These are phyloP conservation scores for Chytriomyces sp. DNA, from an alignment of 192 early-diverging fungal genomes.

Conservation along the genomic window DNA sequence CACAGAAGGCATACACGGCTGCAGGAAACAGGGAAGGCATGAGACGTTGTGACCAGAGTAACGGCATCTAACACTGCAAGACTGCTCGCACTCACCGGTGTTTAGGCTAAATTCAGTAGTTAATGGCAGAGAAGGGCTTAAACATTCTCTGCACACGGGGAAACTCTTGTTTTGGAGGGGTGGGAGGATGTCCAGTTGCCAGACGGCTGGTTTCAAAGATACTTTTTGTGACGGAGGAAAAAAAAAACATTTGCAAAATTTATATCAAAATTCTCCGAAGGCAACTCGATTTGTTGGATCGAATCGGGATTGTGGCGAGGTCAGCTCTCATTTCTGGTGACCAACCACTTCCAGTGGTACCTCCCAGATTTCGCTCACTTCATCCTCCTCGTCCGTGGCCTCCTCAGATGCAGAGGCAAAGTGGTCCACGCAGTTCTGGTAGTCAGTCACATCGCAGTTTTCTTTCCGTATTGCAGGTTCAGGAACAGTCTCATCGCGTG, in stretches of 20 bases:
- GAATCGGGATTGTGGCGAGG: no score
- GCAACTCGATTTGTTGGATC: no score
- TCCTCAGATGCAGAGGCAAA: background rate
- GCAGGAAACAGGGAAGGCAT: background rate
- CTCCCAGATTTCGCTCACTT: background rate
- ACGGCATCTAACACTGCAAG: background rate
- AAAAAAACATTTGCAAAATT: background rate
- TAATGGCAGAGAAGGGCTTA: conserved; percentile 13
- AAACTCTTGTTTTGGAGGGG: background rate
- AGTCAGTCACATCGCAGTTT: background rate
- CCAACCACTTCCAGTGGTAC: background rate
- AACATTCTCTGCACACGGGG: conserved; percentile 17
- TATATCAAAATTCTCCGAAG: background rate
- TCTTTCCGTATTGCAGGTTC: background rate
- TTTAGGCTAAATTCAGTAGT: conserved; percentile 2
- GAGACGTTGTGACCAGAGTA: background rate
- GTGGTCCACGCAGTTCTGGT: background rate
- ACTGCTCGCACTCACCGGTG: background rate
- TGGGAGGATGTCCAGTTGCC: background rate
- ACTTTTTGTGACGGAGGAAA: background rate
- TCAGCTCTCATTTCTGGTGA: background rate
- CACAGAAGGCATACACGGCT: conserved; percentile 26
- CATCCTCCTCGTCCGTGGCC: background rate
- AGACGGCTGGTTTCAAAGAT: background rate
- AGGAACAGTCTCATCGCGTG: background rate